These are phyloP conservation scores for Clohesyomyces aquaticus DNA, from an alignment of 495 filamentous ascomycete genomes.

Conservation along the genomic window DNA sequence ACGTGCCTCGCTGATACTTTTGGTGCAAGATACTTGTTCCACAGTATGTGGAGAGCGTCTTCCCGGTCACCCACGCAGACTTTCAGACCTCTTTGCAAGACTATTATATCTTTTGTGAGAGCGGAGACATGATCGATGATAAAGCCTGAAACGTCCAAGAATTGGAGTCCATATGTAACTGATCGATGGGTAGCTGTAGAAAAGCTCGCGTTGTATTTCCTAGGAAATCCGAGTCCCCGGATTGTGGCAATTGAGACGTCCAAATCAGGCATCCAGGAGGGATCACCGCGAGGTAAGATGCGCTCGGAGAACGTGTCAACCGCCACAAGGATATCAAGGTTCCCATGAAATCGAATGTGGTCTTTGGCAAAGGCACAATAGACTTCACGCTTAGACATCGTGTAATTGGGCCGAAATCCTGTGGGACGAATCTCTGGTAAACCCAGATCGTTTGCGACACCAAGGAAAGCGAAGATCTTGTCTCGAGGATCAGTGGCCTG, in stretches of 20 bases:
- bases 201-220: constrained; percentile 6
- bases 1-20: neutral
- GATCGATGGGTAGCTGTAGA: neutral
- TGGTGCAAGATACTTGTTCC: neutral
- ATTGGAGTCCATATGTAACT: neutral
- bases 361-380: constrained; percentile 3
- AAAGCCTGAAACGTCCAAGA: neutral
- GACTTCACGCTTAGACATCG: constrained; percentile 1
- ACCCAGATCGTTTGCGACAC: constrained; percentile 14
- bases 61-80: neutral
- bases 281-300: neutral
- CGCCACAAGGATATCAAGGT: constrained; percentile 1
- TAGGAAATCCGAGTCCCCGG: constrained; percentile 3
- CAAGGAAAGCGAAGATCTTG: constrained; percentile 15
- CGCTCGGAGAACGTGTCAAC: constrained; percentile 3
- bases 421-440: neutral
- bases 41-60: neutral
- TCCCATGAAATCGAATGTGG: neutral
- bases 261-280: constrained; percentile 12
- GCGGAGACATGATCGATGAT: neutral
- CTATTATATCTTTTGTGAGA: neutral
- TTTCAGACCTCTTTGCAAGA: neutral
- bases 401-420: constrained; percentile 5
- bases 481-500: constrained; percentile 8
- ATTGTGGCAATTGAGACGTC: constrained; percentile 15